These are phyloP conservation scores for Paraphaeosphaeria sporulosa DNA, from an alignment of 2,329 filamentous ascomycete genomes.

Conservation along the genomic window DNA sequence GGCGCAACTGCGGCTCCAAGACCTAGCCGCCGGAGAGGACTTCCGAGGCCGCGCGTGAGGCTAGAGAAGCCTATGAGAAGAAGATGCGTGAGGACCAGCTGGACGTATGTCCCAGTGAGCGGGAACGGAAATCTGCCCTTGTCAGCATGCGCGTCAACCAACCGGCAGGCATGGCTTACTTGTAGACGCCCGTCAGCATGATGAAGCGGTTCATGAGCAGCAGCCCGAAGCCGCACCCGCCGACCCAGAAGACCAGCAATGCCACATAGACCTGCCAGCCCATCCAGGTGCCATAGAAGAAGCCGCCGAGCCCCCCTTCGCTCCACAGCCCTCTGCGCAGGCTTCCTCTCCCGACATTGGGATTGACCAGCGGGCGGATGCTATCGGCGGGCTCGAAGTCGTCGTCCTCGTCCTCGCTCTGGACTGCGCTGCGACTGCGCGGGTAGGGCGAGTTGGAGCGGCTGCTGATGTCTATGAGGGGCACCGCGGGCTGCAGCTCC, in stretches of 20 bases:
- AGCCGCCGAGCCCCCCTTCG: slow-evolving; percentile 57
- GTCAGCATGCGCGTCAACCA: slow-evolving; percentile 24
- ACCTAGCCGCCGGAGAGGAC: slow-evolving; percentile 52
- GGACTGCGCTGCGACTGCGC: slow-evolving; percentile 51
- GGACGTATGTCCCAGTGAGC: slow-evolving; percentile 58
- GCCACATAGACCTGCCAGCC: slow-evolving; percentile 60
- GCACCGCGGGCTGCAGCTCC: slow-evolving; percentile 51
- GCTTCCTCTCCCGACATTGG: slow-evolving; percentile 37
- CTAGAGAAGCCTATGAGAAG: slow-evolving; percentile 57
- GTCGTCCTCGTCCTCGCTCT: slow-evolving; percentile 59
- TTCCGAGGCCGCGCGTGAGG: slow-evolving; percentile 56
- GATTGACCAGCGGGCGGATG: slow-evolving; percentile 49
- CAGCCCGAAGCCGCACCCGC: slow-evolving; percentile 56
- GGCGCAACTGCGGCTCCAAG: slow-evolving; percentile 56
- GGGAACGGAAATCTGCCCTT: slow-evolving; percentile 59
- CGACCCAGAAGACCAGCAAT: slow-evolving; percentile 57
- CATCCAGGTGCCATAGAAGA: slow-evolving; percentile 56
- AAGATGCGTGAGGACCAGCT: slow-evolving; percentile 59
- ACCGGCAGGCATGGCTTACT: slow-evolving; percentile 29
- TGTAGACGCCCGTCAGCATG: slow-evolving; percentile 58
- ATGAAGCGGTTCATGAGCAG: slow-evolving; percentile 61
- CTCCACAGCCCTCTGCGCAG: slow-evolving; percentile 35
- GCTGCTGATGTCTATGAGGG: slow-evolving; percentile 53
- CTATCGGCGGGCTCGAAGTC: slow-evolving; percentile 47
- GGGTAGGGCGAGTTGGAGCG: slow-evolving; percentile 56